phyloP scores from a whole-genome alignment of 2,329 filamentous ascomycete genomes.

The Cladorrhinum sp. region DNA sequence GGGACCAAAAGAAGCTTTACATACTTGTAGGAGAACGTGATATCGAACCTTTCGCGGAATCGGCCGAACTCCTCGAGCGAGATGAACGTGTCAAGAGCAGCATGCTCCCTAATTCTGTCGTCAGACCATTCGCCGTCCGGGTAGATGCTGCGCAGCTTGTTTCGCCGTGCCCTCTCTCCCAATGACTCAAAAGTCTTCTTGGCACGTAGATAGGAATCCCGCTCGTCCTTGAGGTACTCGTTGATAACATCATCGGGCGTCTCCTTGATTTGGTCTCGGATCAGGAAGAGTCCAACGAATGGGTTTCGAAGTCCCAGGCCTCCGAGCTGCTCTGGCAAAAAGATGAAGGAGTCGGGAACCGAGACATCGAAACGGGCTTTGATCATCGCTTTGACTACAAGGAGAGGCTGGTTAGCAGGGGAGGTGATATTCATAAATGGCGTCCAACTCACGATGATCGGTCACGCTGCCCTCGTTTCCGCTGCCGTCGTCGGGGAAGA shows the following conservation, averaged over 20 bases:
- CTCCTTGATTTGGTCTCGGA: slow-evolving; percentile 30
- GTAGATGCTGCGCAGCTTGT: slow-evolving; percentile 16
- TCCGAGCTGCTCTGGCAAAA: slow-evolving; percentile 44
- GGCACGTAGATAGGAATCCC: slow-evolving; percentile 20
- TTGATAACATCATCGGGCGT: slow-evolving; percentile 28
- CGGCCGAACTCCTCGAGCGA: slow-evolving; percentile 36
- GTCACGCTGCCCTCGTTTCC: slow-evolving; percentile 28
- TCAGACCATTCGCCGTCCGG: slow-evolving; percentile 8
- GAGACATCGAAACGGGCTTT: slow-evolving; percentile 34
- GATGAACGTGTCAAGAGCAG: slow-evolving; percentile 29
- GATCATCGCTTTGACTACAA: slow-evolving; percentile 31
- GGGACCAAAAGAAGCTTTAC: slow-evolving; percentile 29
- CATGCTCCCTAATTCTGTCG: slow-evolving; percentile 6
- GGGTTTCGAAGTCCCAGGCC: slow-evolving; percentile 47
- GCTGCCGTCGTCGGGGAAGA: slow-evolving; percentile 32
- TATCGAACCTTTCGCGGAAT: slow-evolving; percentile 31
- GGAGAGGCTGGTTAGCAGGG: background rate
- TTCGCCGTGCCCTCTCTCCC: slow-evolving; percentile 14
- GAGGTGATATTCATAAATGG: background rate
- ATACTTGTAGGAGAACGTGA: slow-evolving; percentile 25
- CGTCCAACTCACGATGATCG: slow-evolving; percentile 23
- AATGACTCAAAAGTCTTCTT: slow-evolving; percentile 29
- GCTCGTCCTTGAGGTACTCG: slow-evolving; percentile 28
- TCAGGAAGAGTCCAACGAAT: slow-evolving; percentile 40
- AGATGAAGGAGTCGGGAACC: slow-evolving; percentile 46